phyloP scores from a whole-genome alignment of 2,329 filamentous ascomycete species.

The Rosellinia necatrix region DNA sequence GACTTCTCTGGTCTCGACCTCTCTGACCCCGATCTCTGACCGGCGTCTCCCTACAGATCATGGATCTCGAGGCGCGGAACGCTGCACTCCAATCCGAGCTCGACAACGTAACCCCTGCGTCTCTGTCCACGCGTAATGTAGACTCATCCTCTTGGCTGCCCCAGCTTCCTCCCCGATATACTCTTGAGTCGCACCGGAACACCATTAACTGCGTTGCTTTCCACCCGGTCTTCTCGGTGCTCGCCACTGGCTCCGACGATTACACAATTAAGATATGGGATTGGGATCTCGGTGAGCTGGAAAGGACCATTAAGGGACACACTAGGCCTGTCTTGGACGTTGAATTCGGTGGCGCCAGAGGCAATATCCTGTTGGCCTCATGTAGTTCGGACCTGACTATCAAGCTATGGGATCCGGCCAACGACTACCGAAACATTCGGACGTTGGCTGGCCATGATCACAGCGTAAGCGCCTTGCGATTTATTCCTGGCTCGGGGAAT shows the following conservation, averaged over 20 bases:
- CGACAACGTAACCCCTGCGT: conserved; percentile 77
- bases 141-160: conserved; percentile 88
- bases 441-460: conserved; percentile 92
- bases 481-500: conserved; percentile 79
- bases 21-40: too few relatives aligned
- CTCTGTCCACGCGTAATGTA: conserved; percentile 77
- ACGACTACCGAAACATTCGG: conserved; percentile 94
- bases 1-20: too few relatives aligned
- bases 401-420: conserved; percentile 89
- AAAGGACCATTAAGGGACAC: conserved; percentile 88
- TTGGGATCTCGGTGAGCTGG: conserved; percentile 89
- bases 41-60: conserved; percentile 63
- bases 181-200: conserved; percentile 78
- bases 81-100: conserved; percentile 77
- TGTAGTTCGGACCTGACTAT: conserved; percentile 91
- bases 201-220: conserved; percentile 88
- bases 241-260: conserved; percentile 90
- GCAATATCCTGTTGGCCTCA: conserved; percentile 76
- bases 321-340: conserved; percentile 86
- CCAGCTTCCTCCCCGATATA: conserved; percentile 76
- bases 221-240: conserved; percentile 85
- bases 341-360: conserved; percentile 84
- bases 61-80: conserved; percentile 85
- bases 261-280: conserved; percentile 97
- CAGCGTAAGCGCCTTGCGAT: conserved; percentile 84